Percentiles rank a stretch among this genome's conserved stretches.
Evolutionary conservation across 345 rosid genomes (phyloP).

Genomic region (Iberis pinnata): DNA sequence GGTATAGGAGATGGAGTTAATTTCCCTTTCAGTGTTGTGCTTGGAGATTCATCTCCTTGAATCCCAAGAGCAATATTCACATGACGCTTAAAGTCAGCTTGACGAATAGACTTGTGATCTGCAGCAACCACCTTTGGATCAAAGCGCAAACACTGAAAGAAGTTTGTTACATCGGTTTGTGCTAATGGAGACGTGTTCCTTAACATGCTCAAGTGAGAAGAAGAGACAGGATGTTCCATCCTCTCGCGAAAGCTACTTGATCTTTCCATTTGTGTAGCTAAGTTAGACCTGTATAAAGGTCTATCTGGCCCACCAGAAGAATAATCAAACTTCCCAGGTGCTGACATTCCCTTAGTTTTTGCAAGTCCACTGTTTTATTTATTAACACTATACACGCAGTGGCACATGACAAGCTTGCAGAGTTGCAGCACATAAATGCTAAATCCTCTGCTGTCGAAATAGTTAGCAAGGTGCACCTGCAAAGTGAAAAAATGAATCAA

Average conservation of each 20-base stretch:
- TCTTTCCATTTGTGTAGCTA: constrained; percentile 68
- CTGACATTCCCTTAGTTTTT: constrained; percentile 60
- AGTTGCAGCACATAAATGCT: constrained; percentile 47
- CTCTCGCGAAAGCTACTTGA: constrained; percentile 81
- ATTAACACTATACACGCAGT: constrained; percentile 45
- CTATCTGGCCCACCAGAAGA: constrained; percentile 85
- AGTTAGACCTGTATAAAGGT: constrained; percentile 72
- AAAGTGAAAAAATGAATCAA: constrained; percentile 26
- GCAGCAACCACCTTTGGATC: constrained; percentile 69
- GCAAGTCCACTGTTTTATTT: constrained; percentile 38
- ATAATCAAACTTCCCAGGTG: constrained; percentile 77
- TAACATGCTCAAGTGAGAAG: constrained; percentile 61
- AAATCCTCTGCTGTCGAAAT: constrained; percentile 27
- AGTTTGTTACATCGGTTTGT: constrained; percentile 62
- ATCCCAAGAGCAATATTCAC: constrained; percentile 66
- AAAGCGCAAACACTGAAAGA: constrained; percentile 66
- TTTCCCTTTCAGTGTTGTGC: constrained; percentile 57
- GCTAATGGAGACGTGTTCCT: constrained; percentile 56
- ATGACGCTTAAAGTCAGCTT: constrained; percentile 62
- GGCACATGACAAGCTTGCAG: constrained; percentile 60
- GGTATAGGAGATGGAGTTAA: constrained; percentile 41
- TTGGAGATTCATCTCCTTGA: constrained; percentile 64
- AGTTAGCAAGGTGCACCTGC: constrained; percentile 38
- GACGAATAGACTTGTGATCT: constrained; percentile 69
- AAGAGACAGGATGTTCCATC: constrained; percentile 54